Percentiles rank a stretch among this genome's conserved stretches.
phyloP scores from a whole-genome alignment of 2,329 filamentous ascomycete species.

The Stagonosporopsis chrysanthemi region DNA sequence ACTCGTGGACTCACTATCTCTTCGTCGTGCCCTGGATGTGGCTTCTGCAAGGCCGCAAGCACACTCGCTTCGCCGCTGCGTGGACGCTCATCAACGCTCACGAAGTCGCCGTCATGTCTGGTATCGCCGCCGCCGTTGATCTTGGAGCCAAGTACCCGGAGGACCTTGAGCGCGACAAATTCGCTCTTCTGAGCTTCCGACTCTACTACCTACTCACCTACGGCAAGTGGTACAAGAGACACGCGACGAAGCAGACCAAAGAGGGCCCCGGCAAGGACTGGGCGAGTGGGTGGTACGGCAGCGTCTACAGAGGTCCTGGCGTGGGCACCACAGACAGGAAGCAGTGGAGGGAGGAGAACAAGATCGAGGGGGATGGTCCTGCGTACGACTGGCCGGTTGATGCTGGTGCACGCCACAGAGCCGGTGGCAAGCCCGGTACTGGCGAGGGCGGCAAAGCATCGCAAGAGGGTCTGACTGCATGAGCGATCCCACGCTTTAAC shows the following conservation, averaged over 20 bases:
- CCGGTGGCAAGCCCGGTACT: conserved; percentile 10
- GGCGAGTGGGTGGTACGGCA: conserved; percentile 66
- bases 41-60: conserved; percentile 71
- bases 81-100: conserved; percentile 77
- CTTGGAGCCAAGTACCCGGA: conserved; percentile 70
- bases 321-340: conserved; percentile 60
- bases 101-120: conserved; percentile 73
- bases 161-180: conserved; percentile 68
- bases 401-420: conserved; percentile 23
- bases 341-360: conserved; percentile 61
- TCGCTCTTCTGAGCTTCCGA: conserved; percentile 67
- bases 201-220: conserved; percentile 69
- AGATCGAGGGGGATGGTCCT: conserved; percentile 27
- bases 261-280: conserved; percentile 62
- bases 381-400: conserved; percentile 23
- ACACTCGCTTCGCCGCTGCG: conserved; percentile 69
- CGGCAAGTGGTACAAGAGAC: conserved; percentile 65
- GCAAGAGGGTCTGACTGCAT: conserved; percentile 15
- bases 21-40: conserved; percentile 75
- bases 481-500: neutral
- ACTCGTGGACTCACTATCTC: conserved; percentile 69
- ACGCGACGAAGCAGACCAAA: conserved; percentile 51
- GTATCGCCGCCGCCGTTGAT: conserved; percentile 74
- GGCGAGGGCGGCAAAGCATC: conserved; percentile 18
- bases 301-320: conserved; percentile 66